Base-by-base conservation (phyloP, 148 eudicot genomes). In the Drosera capensis region DNA sequence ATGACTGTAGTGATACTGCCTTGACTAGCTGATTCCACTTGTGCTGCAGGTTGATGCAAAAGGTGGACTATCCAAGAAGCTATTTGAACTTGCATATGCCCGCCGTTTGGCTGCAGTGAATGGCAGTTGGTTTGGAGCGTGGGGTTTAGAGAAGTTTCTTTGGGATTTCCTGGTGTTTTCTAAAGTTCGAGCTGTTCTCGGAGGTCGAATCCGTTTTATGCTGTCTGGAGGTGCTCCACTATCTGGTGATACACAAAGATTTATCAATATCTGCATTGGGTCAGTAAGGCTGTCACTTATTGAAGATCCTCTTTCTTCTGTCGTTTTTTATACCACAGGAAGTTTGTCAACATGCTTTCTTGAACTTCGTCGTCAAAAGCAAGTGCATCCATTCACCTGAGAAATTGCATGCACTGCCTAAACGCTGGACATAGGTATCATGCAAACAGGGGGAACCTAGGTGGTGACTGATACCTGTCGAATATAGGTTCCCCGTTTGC, bases 211-310 rank as follows among this genome's bases (percentile, higher is more conserved):
- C 20, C 90, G 92, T 45, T 88, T 71, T 47, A 68, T 88, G 54
- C 71, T 88, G 52, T 83, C 96, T 40, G 96, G 96, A 48, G 96
- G 94, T 12, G 96, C 96, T 60, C 96, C 96, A 35, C 86, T 88
- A 56, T 88, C 96, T 49, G 80, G 75, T 41, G 88, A 80, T 55
- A 88, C 96, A 54, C 96, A 88, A 66, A 72, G 96, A 77, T 88
- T 88, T 51, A 83, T 77, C 65, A 88, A 88, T 48, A 79, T 88
- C 40, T 88, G 96, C 56, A 61, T 88, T 31, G 86, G 96, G 96
- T 87, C 55, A 83, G 94, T 68, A 57, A 46, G 38, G 20, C 36
- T 45, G 20, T 46, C 1, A 16, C 21, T 38, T 46, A 1, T 26
- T 20, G 0, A 19, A 12, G 23, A 1, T 22, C 23, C 14, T 31